Conservation (phyloP, 2,329 filamentous ascomycete genomes). For the Nannizziopsis arthrosporioides region DNA sequence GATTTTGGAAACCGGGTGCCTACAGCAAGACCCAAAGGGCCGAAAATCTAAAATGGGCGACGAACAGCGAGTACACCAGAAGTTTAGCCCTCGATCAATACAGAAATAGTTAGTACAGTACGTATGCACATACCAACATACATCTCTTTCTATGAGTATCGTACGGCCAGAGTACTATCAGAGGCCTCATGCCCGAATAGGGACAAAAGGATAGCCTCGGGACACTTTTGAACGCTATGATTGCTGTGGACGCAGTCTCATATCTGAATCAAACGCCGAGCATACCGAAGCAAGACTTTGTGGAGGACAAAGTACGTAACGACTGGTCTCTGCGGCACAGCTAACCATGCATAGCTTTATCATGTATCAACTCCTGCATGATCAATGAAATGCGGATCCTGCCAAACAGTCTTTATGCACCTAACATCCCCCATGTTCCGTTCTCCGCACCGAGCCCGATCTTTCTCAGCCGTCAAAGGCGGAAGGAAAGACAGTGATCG, state of each 20-base stretch:
- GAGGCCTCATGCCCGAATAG: too few relatives aligned
- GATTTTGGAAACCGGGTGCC: conserved; percentile 3
- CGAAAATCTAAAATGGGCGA: neutral
- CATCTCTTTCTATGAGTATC: too few relatives aligned
- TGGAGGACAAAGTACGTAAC: neutral
- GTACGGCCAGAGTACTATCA: too few relatives aligned
- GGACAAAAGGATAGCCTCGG: neutral
- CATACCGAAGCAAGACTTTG: neutral
- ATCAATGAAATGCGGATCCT: conserved; percentile 9
- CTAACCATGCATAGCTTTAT: too few relatives aligned
- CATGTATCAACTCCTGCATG: conserved; percentile 3
- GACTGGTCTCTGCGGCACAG: too few relatives aligned
- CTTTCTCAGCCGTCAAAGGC: neutral
- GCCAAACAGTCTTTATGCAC: conserved; percentile 1
- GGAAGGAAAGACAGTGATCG: neutral
- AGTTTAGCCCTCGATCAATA: too few relatives aligned
- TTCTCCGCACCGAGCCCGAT: neutral
- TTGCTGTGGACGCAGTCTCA: neutral
- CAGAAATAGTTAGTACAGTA: too few relatives aligned
- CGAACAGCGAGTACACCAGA: too few relatives aligned
- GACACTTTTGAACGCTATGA: neutral
- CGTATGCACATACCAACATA: too few relatives aligned
- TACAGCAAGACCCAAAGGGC: conserved; percentile 1
- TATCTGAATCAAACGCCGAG: conserved; percentile 2
- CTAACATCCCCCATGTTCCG: neutral